Conservation (phyloP, 1,139 yeast genomes). For the Suhomyces bribrorum region DNA sequence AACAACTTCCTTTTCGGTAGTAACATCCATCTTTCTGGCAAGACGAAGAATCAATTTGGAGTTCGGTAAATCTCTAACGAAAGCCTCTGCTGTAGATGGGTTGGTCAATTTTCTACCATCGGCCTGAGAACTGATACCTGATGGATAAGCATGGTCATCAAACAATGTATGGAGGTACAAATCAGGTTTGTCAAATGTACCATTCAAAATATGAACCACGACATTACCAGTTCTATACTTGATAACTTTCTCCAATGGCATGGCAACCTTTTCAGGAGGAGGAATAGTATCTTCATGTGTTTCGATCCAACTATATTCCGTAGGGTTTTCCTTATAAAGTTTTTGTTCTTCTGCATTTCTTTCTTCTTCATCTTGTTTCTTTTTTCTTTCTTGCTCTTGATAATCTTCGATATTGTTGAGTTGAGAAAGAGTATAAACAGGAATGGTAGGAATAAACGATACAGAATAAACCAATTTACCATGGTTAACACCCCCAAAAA, state of each 20-base stretch:
- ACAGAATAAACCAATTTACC: constrained; percentile 59
- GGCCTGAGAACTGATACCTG: constrained; percentile 51
- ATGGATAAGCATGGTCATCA: constrained; percentile 65
- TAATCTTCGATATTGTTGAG: constrained; percentile 41
- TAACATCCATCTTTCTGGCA: constrained; percentile 51
- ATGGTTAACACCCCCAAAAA: constrained; percentile 43
- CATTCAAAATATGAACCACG: constrained; percentile 52
- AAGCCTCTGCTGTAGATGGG: constrained; percentile 54
- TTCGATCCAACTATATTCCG: constrained; percentile 66
- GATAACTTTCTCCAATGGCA: constrained; percentile 55
- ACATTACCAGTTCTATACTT: constrained; percentile 63
- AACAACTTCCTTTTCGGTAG: constrained; percentile 48
- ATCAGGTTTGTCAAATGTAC: constrained; percentile 49
- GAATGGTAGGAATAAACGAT: constrained; percentile 63
- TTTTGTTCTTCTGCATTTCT: constrained; percentile 44
- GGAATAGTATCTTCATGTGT: constrained; percentile 48
- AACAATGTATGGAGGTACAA: constrained; percentile 57
- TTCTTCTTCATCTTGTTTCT: constrained; percentile 37
- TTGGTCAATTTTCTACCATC: constrained; percentile 42
- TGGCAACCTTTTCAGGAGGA: constrained; percentile 44
- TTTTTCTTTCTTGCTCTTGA: constrained; percentile 25
- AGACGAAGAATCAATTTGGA: constrained; percentile 59
- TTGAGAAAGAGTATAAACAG: constrained; percentile 62
- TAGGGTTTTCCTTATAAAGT: constrained; percentile 57
- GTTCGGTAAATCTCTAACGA: constrained; percentile 68